Evolutionary conservation across 306 rosid genomes (phyloP).

Genomic region (Carpinus fangiana): DNA sequence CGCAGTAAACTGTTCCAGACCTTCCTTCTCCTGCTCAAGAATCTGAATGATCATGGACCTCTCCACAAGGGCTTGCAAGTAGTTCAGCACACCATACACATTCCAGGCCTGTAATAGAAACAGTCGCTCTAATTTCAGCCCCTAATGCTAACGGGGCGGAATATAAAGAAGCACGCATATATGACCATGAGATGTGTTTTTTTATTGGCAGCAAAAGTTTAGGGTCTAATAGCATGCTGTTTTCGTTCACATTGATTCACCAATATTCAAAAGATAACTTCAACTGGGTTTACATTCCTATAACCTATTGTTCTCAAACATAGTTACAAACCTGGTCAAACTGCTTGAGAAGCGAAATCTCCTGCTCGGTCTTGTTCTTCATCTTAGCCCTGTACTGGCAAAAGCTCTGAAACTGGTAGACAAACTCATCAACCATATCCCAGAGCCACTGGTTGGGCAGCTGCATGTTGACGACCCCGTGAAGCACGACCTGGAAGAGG

Average conservation of each 20-base stretch:
- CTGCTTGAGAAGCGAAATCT: slow-evolving; percentile 74
- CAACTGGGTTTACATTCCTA: background rate
- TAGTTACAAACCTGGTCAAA: slow-evolving; percentile 61
- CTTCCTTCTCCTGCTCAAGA: slow-evolving; percentile 90
- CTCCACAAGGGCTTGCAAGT: slow-evolving; percentile 94
- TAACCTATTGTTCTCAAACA: background rate
- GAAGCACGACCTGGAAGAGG: slow-evolving; percentile 87
- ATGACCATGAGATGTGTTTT: background rate
- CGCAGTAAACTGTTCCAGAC: slow-evolving; percentile 78
- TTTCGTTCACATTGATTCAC: background rate
- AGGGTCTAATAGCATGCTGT: background rate
- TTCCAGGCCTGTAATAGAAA: slow-evolving; percentile 76
- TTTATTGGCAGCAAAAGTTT: background rate
- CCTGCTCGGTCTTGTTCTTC: slow-evolving; percentile 86
- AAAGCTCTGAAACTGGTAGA: slow-evolving; percentile 95
- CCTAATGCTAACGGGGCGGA: background rate
- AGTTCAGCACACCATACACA: slow-evolving; percentile 88
- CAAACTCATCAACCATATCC: slow-evolving; percentile 99
- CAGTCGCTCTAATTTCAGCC: background rate
- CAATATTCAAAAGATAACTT: background rate
- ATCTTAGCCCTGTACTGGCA: slow-evolving; percentile 93
- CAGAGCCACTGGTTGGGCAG: slow-evolving; percentile 96
- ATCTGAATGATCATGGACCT: slow-evolving; percentile 77
- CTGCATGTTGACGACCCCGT: slow-evolving; percentile 95
- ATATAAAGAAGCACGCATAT: background rate